These are phyloP conservation scores for Hemerocallis citrina DNA, from an alignment of 106 monocot genomes.

Conservation along the genomic window DNA sequence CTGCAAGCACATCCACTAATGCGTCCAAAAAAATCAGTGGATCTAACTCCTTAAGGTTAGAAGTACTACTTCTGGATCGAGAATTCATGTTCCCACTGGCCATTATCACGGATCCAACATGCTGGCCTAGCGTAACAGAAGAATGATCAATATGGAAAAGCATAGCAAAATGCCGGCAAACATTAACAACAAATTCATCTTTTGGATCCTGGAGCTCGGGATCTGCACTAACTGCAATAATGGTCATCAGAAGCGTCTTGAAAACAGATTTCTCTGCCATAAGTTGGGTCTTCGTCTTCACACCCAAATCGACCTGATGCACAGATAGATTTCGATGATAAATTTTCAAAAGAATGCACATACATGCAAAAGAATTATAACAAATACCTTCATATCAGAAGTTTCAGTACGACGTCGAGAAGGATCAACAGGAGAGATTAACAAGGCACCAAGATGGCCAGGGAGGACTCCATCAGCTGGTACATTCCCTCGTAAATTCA, in stretches of 20 bases:
- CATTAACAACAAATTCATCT: conserved; percentile 70
- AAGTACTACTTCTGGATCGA: conserved; percentile 41
- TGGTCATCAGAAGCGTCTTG: conserved; percentile 65
- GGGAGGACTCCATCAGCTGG: conserved; percentile 43
- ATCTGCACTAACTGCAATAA: conserved; percentile 67
- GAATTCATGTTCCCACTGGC: conserved; percentile 26
- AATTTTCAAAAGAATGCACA: background rate
- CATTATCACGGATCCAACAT: conserved; percentile 30
- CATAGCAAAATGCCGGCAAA: conserved; percentile 97
- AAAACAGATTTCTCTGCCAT: conserved; percentile 99
- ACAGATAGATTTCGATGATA: background rate
- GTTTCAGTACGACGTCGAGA: conserved; percentile 58
- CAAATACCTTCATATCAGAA: conserved; percentile 60
- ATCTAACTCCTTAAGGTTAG: conserved; percentile 93
- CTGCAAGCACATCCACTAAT: conserved; percentile 85
- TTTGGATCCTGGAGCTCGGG: conserved; percentile 60
- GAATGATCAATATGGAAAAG: conserved; percentile 88
- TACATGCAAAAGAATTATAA: background rate
- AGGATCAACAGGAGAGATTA: conserved; percentile 80
- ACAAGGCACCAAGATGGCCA: conserved; percentile 52
- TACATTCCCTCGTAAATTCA: conserved; percentile 76
- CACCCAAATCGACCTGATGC: conserved; percentile 88
- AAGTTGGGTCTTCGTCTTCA: conserved; percentile 97
- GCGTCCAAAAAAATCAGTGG: conserved; percentile 93
- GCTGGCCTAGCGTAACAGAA: conserved; percentile 35